These are phyloP conservation scores for Geoglossum glabrum DNA, from an alignment of 495 filamentous ascomycete species.

Conservation along the genomic window DNA sequence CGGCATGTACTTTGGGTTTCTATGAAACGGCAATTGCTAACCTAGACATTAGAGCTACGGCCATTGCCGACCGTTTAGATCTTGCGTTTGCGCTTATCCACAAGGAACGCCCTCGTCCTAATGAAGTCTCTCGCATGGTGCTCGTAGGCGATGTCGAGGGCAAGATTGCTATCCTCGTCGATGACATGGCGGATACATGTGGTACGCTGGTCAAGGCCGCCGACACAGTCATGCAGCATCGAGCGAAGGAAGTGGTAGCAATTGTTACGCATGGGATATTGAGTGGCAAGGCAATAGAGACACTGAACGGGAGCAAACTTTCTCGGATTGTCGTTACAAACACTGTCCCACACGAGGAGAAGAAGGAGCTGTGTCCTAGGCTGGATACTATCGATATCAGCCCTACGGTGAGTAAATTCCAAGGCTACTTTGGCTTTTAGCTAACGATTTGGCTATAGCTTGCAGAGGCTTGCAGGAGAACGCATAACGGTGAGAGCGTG, in stretches of 20 bases:
- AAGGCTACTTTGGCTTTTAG: background rate
- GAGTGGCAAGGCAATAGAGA: conserved; percentile 78
- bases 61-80: conserved; percentile 84
- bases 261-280: conserved; percentile 95
- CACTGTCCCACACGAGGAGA: conserved; percentile 79
- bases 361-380: conserved; percentile 55
- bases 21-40: background rate
- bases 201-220: conserved; percentile 88
- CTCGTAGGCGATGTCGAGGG: conserved; percentile 43
- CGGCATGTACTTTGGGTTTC: conserved; percentile 31
- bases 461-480: conserved; percentile 55
- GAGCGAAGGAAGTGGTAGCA: conserved; percentile 71
- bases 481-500: conserved; percentile 88
- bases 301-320: conserved; percentile 63
- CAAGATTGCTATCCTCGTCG: conserved; percentile 57
- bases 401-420: conserved; percentile 41
- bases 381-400: conserved; percentile 85
- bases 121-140: conserved; percentile 93
- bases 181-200: conserved; percentile 89
- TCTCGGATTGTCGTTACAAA: conserved; percentile 81
- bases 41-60: conserved; percentile 48
- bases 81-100: conserved; percentile 96
- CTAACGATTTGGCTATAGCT: conserved; percentile 13
- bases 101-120: conserved; percentile 88
- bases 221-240: conserved; percentile 74